Conservation (phyloP, 108 stramenopile genomes). For the Nitzschia sp. region DNA sequence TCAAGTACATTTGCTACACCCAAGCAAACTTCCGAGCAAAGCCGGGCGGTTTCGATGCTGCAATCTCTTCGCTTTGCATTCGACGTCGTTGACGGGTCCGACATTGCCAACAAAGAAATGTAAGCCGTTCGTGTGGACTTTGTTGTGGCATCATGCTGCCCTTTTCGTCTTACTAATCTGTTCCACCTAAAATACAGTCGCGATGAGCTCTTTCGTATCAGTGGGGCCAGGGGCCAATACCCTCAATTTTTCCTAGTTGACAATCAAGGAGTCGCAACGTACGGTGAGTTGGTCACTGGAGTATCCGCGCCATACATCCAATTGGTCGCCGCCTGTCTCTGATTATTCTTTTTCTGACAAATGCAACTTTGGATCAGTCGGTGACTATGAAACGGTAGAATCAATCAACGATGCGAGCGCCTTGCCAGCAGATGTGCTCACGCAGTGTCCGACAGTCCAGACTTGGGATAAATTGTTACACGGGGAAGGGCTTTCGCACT, state of each 20-base stretch:
- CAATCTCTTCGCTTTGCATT: constrained; percentile 35
- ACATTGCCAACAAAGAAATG: constrained; percentile 35
- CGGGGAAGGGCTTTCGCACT: neutral
- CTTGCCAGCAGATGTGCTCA: constrained; percentile 49
- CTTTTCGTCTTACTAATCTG: neutral
- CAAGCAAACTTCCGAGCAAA: constrained; percentile 26
- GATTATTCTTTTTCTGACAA: no score
- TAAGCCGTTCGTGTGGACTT: constrained; percentile 11
- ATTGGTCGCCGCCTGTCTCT: no score
- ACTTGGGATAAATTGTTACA: constrained; percentile 67
- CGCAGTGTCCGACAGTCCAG: constrained; percentile 45
- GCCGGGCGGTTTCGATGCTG: constrained; percentile 25
- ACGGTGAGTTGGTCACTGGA: neutral
- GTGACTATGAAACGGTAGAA: constrained; percentile 58
- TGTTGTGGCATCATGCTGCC: no score
- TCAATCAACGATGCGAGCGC: constrained; percentile 61
- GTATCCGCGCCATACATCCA: neutral
- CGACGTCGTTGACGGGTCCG: constrained; percentile 55
- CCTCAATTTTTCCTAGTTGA: constrained; percentile 78
- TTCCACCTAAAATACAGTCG: constrained; percentile 26
- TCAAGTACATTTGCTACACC: constrained; percentile 11
- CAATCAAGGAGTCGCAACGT: neutral
- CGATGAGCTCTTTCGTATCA: constrained; percentile 62
- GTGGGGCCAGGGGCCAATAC: constrained; percentile 66
- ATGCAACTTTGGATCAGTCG: no score